A percentile compares a stretch with the other conserved stretches of the same genome.
Conservation (phyloP, 192 early-diverging fungal species). For the Spinellus fusiger region DNA sequence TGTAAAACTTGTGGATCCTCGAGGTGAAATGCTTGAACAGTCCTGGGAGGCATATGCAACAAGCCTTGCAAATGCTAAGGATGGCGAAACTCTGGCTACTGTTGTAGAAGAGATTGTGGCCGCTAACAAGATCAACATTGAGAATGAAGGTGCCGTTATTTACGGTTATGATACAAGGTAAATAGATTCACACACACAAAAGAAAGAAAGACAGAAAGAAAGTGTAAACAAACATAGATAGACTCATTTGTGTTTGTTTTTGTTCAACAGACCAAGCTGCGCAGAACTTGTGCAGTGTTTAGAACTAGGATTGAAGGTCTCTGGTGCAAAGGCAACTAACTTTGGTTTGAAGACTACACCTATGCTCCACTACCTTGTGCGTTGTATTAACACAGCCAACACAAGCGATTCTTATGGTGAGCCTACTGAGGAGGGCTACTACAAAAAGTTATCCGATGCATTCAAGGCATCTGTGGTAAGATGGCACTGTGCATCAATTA, state of each 20-base stretch:
- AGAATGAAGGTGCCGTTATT: slow-evolving; percentile 64
- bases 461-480: slow-evolving; percentile 76
- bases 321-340: slow-evolving; percentile 65
- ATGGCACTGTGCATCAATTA: not conserved
- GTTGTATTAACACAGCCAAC: slow-evolving; percentile 21
- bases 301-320: slow-evolving; percentile 72
- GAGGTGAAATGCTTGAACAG: slow-evolving; percentile 97
- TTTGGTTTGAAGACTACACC: slow-evolving; percentile 92
- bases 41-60: slow-evolving; percentile 94
- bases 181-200: not conserved
- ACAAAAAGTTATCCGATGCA: slow-evolving; percentile 81
- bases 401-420: slow-evolving; percentile 33
- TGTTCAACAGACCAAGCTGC: slow-evolving; percentile 70
- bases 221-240: not conserved
- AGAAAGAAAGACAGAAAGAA: too few relatives aligned
- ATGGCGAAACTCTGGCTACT: slow-evolving; percentile 53
- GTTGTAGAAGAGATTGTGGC: slow-evolving; percentile 59
- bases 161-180: slow-evolving; percentile 91
- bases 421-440: slow-evolving; percentile 89
- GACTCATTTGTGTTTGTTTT: not conserved
- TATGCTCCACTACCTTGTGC: slow-evolving; percentile 82
- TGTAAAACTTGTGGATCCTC: slow-evolving; percentile 95
- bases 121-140: slow-evolving; percentile 65
- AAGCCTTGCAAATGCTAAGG: slow-evolving; percentile 77
- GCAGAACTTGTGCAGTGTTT: slow-evolving; percentile 72